A percentile compares a stretch with the other conserved stretches of the same genome.
Conservation (phyloP, 192 early-diverging fungal genomes). For the Coemansia sp. region DNA sequence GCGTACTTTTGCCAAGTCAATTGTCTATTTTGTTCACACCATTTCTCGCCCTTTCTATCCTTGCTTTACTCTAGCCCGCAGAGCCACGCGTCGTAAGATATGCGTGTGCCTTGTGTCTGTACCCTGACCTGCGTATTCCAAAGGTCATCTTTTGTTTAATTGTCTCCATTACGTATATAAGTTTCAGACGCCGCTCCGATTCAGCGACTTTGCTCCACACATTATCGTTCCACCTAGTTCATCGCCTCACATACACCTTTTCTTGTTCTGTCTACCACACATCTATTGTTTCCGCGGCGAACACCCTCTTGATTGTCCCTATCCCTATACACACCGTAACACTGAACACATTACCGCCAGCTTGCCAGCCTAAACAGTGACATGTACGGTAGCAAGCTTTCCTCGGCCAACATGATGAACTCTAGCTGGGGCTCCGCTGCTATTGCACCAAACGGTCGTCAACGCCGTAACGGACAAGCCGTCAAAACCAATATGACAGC, state of each 20-base stretch:
- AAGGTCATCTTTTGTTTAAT: background rate
- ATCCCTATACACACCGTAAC: no score
- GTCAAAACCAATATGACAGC: background rate
- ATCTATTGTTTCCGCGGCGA: background rate
- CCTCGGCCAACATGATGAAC: background rate
- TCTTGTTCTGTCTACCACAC: background rate
- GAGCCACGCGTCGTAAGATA: background rate
- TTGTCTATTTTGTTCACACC: background rate
- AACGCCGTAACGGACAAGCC: background rate
- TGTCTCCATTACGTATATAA: background rate
- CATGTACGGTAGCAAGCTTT: background rate
- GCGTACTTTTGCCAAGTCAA: background rate
- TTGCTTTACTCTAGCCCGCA: background rate
- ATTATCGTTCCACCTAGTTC: background rate
- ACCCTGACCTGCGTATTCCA: background rate
- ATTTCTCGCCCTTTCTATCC: background rate
- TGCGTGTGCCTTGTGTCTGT: background rate
- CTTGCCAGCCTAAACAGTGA: background rate
- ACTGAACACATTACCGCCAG: background rate
- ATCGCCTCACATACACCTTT: background rate
- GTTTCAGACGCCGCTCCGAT: background rate
- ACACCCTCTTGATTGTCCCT: no score
- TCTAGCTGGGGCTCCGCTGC: background rate
- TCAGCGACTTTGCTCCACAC: background rate
- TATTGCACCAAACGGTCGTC: background rate